Base-by-base conservation (phyloP, 108 stramenopile genomes). In the Nitzschia inconspicua region DNA sequence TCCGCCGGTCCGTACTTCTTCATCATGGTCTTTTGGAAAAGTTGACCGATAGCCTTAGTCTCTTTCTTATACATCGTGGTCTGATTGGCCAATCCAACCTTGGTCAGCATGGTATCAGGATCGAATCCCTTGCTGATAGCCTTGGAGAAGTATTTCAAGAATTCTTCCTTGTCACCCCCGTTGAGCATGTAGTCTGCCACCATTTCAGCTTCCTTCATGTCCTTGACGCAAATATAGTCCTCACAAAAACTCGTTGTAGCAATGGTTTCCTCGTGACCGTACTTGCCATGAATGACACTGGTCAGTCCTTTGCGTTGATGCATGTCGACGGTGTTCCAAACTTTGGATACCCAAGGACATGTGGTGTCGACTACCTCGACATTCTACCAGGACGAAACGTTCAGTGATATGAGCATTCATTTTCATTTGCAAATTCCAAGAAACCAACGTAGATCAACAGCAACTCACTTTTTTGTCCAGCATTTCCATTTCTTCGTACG, bases 1-100 rank as follows among this genome's bases (percentile, higher is more conserved):
- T 94, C 59, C 16, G 69, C 83, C 20, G 95, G 93, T 18, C 94
- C 94, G 72, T 72, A 91, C 70, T 94, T 94, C 49, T 83, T 78
- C 71, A 96, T 91, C 73, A 92, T 78, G 1, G 89, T 63, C 77
- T 94, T 95, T 75, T 96, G 94, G 48, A 97, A 77, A 34, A 95
- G 58, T 64, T 93, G 85, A 6, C 97, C 97, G 57, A 97, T 95
- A 11, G 88, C 94, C 43, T 92, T 78, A 10, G 97, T 97, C 73
- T 97, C 97, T 64, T 95, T 90, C 86, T 97, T 97, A 78, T 97
- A 97, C 97, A 97, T 97, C 46, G 97, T 97, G 19, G 97, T 97
- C 77, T 97, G 97, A 77, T 97, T 97, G 32, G 97, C 97, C 46
- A 97, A 63, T 19, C 97, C 97, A 41, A 97, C 76, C 77, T 96